Base-by-base conservation (phyloP, 2,329 filamentous ascomycete genomes). In the Sarocladium brachiariae region DNA sequence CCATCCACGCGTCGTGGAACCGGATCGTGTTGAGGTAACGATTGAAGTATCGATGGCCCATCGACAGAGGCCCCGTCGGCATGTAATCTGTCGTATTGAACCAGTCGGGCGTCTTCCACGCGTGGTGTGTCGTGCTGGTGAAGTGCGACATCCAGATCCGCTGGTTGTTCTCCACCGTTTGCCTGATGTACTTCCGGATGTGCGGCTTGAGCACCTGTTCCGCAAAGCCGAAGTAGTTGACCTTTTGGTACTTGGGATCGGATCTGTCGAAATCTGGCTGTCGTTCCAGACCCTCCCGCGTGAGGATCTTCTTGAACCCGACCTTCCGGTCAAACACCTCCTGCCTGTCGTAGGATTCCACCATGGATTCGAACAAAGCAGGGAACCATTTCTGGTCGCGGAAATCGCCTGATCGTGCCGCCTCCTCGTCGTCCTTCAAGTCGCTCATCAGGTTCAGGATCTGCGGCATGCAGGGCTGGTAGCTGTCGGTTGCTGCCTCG, bases 151-250 rank as follows among this genome's bases (percentile, higher is more conserved):
- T 51, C 50, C 65, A 68, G n/a, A 68, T 57, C 16, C 64, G 60
- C 49, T 63, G 56, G 45, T 63, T 58, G 14, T 59, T 59, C 33
- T 54, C 52, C 47, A 63, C 57, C 18, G 63, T 60, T 4, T 58
- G 52, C n/a, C 54, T 54, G 48, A 68, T 63, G 14, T 64, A 53
- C 39, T 70, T 67, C 37, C 55, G 60, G 47, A 63, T 58, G 45
- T 71, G 71, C 5, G 68, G 68, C 53, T 63, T 64, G 1, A 71
- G 57, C 35, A 69, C 68, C 5, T 61, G 60, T 53, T 74, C 71
- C 4, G 69, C 57, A 49, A 57, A 71, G 52, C 70, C 70, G 55
- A 72, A 73, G 52, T 73, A 73, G 53, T 73, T 73, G 51, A 59
- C 51, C 30, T 53, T 54, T 7, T 56, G 50, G 30, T 50, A 51